These are phyloP conservation scores for Pseudozyma sp. DNA, from an alignment of 1,284 basidiomycete species.

Conservation along the genomic window DNA sequence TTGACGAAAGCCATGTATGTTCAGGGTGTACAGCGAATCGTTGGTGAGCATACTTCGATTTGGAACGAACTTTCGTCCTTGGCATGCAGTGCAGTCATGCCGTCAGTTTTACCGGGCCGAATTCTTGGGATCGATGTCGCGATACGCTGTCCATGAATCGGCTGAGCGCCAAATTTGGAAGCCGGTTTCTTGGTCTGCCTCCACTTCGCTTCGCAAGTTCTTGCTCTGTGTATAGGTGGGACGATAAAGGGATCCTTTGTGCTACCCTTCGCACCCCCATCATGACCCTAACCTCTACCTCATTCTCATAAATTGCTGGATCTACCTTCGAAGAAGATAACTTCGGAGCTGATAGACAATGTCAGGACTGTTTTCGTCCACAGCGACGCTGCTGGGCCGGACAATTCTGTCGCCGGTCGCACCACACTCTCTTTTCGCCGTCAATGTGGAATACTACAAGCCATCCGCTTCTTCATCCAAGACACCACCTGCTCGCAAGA, in stretches of 20 bases:
- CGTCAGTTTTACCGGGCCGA: constrained; percentile 1
- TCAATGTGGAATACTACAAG: constrained; percentile 50
- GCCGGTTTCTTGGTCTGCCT: constrained; percentile 5
- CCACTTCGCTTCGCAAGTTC: not conserved
- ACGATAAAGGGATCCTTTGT: not conserved
- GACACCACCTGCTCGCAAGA: not conserved
- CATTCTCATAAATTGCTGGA: not conserved
- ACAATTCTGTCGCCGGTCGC: constrained; percentile 44
- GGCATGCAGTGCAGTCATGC: constrained; percentile 1
- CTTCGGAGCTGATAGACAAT: constrained; percentile 5
- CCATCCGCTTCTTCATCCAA: constrained; percentile 4
- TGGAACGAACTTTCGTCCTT: not conserved
- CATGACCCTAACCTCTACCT: not conserved
- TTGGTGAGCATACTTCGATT: constrained; percentile 4
- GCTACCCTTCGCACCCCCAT: not conserved
- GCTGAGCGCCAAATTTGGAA: not conserved
- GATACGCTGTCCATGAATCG: not conserved
- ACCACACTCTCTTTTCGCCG: constrained; percentile 42
- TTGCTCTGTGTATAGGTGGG: not conserved
- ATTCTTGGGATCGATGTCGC: not conserved
- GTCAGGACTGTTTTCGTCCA: constrained; percentile 36
- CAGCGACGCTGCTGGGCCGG: constrained; percentile 36
- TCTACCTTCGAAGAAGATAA: not conserved
- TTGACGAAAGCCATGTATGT: not conserved
- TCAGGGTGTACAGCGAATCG: constrained; percentile 13